A percentile compares a stretch with the other conserved stretches of the same genome.
phyloP scores from a whole-genome alignment of 345 rosid species.

The Cochlearia excelsa region DNA sequence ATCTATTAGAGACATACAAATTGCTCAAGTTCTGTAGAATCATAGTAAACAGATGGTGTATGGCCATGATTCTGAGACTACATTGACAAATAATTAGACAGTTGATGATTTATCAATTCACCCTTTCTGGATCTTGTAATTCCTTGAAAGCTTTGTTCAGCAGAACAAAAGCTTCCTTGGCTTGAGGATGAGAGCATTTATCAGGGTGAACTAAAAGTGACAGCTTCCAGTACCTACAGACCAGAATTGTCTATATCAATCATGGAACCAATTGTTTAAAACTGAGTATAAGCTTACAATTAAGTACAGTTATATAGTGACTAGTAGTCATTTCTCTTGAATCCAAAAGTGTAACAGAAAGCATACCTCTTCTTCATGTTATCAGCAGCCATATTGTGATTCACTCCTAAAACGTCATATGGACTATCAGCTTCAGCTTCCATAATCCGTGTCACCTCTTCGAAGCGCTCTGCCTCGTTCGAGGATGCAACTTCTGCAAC shows the following conservation, averaged over 20 bases:
- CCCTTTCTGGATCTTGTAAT: conserved; percentile 93
- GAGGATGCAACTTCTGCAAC: conserved; percentile 88
- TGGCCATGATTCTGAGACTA: conserved; percentile 9
- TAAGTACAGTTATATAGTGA: not conserved
- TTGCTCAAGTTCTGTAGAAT: not conserved
- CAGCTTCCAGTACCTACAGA: conserved; percentile 82
- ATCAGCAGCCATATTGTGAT: conserved; percentile 62
- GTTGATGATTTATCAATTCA: conserved; percentile 27
- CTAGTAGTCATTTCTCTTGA: conserved; percentile 6
- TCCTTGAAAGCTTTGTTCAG: conserved; percentile 89
- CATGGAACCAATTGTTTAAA: conserved; percentile 1
- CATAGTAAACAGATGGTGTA: not conserved
- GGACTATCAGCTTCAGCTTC: conserved; percentile 65
- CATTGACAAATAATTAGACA: not conserved
- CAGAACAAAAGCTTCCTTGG: conserved; percentile 77
- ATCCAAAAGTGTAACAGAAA: conserved; percentile 18
- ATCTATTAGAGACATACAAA: conserved; percentile 19
- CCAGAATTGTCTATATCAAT: conserved; percentile 11
- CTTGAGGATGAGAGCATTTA: conserved; percentile 96
- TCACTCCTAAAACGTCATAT: conserved; percentile 76
- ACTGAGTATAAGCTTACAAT: not conserved
- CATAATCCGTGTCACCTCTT: conserved; percentile 92
- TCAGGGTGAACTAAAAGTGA: conserved; percentile 95
- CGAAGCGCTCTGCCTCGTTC: conserved; percentile 94
- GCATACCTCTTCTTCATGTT: conserved; percentile 82